Conservation (phyloP, 257 asterid genomes). For the Cinchona pubescens region DNA sequence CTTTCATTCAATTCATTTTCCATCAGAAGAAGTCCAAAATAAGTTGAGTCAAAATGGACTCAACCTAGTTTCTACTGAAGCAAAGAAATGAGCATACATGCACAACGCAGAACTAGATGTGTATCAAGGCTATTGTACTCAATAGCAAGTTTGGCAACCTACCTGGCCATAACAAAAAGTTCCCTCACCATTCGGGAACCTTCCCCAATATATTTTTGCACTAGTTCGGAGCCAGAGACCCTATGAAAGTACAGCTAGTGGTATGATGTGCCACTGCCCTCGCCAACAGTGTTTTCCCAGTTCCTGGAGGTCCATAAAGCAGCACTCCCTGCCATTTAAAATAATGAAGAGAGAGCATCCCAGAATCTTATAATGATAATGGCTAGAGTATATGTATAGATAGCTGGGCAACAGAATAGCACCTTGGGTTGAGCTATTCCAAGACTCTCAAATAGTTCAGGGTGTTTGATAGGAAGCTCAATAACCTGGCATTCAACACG, state of each 20-base stretch:
- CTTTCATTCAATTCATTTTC: not conserved
- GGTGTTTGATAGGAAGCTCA: slow-evolving; percentile 76
- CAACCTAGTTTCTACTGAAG: not conserved
- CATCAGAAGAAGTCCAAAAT: not conserved
- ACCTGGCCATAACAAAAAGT: slow-evolving; percentile 97
- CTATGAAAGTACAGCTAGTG: slow-evolving; percentile 68
- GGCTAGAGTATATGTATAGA: not conserved
- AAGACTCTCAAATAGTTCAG: slow-evolving; percentile 71
- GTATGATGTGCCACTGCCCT: slow-evolving; percentile 81
- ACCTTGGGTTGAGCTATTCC: slow-evolving; percentile 91
- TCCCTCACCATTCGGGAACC: slow-evolving; percentile 96
- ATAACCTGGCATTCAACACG: slow-evolving; percentile 40
- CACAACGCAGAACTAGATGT: not conserved
- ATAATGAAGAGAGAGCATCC: slow-evolving; percentile 4
- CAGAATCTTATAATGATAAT: not conserved
- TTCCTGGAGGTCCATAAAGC: slow-evolving; percentile 77
- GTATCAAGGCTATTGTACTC: not conserved
- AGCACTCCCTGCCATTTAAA: slow-evolving; percentile 49
- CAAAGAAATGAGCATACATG: not conserved
- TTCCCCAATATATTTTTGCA: slow-evolving; percentile 77
- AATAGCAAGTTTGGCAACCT: slow-evolving; percentile 13
- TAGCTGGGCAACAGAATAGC: slow-evolving; percentile 7
- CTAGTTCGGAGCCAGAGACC: slow-evolving; percentile 76
- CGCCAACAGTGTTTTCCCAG: slow-evolving; percentile 70
- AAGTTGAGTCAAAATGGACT: not conserved